Conservation (phyloP, 1,284 basidiomycete genomes). For the Trametes pubescens region DNA sequence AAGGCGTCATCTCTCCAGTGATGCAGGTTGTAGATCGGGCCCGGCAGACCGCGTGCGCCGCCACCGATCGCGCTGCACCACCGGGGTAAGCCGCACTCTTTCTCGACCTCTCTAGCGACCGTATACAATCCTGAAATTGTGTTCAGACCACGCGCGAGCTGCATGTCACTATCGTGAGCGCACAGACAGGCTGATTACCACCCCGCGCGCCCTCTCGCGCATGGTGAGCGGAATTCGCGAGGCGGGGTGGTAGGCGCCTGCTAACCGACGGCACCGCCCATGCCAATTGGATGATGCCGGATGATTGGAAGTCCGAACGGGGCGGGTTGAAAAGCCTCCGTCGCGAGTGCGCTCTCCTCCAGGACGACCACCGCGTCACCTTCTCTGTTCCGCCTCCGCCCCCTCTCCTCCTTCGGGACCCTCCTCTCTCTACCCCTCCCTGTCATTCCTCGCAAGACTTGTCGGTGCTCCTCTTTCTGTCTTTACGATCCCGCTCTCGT, state of each 20-base stretch:
- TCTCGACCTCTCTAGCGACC: too few species aligned
- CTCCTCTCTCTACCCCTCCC: constrained; percentile 24
- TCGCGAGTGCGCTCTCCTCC: constrained; percentile 3
- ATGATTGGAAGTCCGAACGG: constrained; percentile 27
- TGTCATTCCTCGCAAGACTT: constrained; percentile 20
- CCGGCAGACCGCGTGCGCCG: constrained; percentile 17
- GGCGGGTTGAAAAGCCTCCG: constrained; percentile 25
- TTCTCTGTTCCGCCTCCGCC: constrained; percentile 14
- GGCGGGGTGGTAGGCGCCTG: constrained; percentile 7
- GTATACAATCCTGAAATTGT: too few species aligned
- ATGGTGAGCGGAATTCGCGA: constrained; percentile 4
- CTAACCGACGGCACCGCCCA: constrained; percentile 16
- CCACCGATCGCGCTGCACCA: neutral
- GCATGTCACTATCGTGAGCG: too few species aligned
- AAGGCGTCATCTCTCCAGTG: constrained; percentile 3
- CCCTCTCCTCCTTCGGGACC: constrained; percentile 13
- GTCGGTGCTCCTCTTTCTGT: constrained; percentile 27
- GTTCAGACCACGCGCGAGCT: too few species aligned
- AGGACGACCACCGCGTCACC: constrained; percentile 33
- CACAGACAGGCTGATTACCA: too few species aligned
- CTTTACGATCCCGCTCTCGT: constrained; percentile 30
- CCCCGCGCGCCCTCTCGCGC: neutral
- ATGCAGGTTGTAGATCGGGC: constrained; percentile 11
- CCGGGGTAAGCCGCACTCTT: neutral
- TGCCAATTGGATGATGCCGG: constrained; percentile 10